Conservation (phyloP, 352 stramenopile genomes). For the Peronospora farinosa region DNA sequence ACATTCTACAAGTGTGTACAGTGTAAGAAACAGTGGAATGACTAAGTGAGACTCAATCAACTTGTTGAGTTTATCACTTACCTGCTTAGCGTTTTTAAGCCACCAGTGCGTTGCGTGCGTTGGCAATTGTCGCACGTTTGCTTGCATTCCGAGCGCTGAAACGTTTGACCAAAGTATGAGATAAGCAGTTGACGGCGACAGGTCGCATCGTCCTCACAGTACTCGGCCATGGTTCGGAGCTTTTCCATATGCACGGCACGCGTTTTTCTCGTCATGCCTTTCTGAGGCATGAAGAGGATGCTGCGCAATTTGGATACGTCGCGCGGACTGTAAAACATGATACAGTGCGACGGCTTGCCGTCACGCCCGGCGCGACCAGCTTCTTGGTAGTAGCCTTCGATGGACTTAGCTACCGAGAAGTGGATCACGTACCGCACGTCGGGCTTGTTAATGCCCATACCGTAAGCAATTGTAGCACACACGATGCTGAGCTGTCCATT, state of each 20-base stretch:
- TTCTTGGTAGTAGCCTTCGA: constrained; percentile 99
- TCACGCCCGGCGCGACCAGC: constrained; percentile 94
- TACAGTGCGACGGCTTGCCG: constrained; percentile 86
- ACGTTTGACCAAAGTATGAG: constrained; percentile 75
- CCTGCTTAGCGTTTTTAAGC: constrained; percentile 9
- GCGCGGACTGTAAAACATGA: constrained; percentile 84
- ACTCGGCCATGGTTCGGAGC: constrained; percentile 68
- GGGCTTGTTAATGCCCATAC: constrained; percentile 94
- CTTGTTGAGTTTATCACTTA: neutral
- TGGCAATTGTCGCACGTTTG: constrained; percentile 63
- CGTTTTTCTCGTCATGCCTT: constrained; percentile 71
- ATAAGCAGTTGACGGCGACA: constrained; percentile 72
- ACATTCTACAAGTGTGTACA: constrained; percentile 99
- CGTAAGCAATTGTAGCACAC: constrained; percentile 94
- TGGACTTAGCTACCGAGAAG: constrained; percentile 86
- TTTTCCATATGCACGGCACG: constrained; percentile 72
- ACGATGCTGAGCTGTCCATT: constrained; percentile 84
- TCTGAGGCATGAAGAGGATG: constrained; percentile 71
- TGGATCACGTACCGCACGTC: constrained; percentile 92
- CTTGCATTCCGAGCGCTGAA: constrained; percentile 56
- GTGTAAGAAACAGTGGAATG: constrained; percentile 96
- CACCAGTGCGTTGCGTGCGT: constrained; percentile 31
- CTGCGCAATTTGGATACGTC: constrained; percentile 83
- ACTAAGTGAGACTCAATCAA: constrained; percentile 32
- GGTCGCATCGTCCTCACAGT: constrained; percentile 67